These are phyloP conservation scores for Skeletonema tropicum DNA, from an alignment of 108 stramenopile species.

Conservation along the genomic window DNA sequence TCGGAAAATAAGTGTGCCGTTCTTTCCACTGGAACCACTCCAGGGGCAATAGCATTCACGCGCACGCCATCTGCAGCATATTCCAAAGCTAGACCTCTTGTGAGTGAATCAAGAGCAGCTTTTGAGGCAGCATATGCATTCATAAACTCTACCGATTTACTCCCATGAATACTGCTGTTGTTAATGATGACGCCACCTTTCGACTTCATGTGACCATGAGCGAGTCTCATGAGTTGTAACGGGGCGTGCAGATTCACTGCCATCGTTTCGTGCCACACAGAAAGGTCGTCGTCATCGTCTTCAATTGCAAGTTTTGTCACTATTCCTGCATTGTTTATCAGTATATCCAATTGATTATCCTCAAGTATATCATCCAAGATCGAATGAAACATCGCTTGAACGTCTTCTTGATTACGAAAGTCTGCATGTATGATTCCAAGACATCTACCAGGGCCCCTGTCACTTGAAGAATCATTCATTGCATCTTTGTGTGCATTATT, in stretches of 20 bases:
- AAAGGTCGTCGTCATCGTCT: slow-evolving; percentile 58
- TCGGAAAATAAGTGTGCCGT: slow-evolving; percentile 44
- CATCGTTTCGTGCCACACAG: slow-evolving; percentile 63
- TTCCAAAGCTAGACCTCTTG: slow-evolving; percentile 56
- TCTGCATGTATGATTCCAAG: slow-evolving; percentile 62
- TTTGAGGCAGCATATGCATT: slow-evolving; percentile 64
- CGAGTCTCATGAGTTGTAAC: slow-evolving; percentile 50
- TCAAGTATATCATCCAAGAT: slow-evolving; percentile 21
- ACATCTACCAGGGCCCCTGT: slow-evolving; percentile 37
- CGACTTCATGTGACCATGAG: slow-evolving; percentile 46
- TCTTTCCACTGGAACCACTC: slow-evolving; percentile 68
- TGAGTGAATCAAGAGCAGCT: slow-evolving; percentile 63
- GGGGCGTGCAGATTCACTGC: slow-evolving; percentile 71
- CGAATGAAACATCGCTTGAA: slow-evolving; percentile 40
- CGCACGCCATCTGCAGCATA: slow-evolving; percentile 51
- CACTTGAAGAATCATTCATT: not conserved
- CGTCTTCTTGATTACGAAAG: slow-evolving; percentile 45
- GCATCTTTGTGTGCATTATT: slow-evolving; percentile 27
- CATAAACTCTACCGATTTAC: slow-evolving; percentile 63
- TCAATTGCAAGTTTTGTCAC: slow-evolving; percentile 68
- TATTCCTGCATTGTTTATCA: slow-evolving; percentile 73
- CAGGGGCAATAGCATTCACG: slow-evolving; percentile 67
- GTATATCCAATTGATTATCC: slow-evolving; percentile 48
- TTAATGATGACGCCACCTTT: slow-evolving; percentile 59
- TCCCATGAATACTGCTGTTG: slow-evolving; percentile 66